phyloP scores from a whole-genome alignment of 83 land plant genomes.

The Thuja plicata region DNA sequence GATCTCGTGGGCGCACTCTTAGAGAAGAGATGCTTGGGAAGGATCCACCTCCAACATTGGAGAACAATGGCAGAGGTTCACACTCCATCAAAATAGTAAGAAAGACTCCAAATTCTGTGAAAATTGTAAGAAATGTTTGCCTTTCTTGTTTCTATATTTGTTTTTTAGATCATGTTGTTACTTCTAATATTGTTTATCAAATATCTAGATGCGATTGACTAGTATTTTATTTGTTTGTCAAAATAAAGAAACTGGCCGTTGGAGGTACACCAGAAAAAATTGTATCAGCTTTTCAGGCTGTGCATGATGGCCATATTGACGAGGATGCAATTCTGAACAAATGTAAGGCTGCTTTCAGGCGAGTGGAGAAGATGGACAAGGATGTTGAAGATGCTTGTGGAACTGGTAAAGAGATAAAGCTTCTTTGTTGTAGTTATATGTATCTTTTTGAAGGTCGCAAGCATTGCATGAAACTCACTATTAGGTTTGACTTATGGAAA shows the following conservation, averaged over 20 bases:
- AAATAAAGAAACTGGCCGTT: constrained; percentile 62
- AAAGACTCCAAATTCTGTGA: constrained; percentile 54
- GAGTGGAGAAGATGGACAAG: constrained; percentile 61
- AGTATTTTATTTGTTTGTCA: not conserved
- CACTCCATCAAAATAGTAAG: constrained; percentile 72
- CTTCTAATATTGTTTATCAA: not conserved
- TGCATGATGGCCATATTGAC: constrained; percentile 59
- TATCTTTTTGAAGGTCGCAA: no score
- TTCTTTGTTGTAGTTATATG: not conserved
- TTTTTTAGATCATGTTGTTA: not conserved
- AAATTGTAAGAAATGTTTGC: constrained; percentile 49
- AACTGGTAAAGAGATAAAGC: constrained; percentile 42
- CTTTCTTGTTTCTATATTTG: not conserved
- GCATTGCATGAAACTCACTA: not conserved
- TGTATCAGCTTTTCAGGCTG: constrained; percentile 73
- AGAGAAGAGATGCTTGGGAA: constrained; percentile 79
- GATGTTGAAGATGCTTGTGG: constrained; percentile 46
- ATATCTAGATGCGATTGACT: not conserved
- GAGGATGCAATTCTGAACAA: constrained; percentile 69
- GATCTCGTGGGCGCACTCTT: constrained; percentile 77
- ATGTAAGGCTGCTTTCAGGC: constrained; percentile 48
- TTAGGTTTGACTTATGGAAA: not conserved
- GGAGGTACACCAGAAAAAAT: constrained; percentile 82
- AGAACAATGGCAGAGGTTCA: constrained; percentile 56
- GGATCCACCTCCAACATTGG: constrained; percentile 29